phyloP scores from a whole-genome alignment of 192 early-diverging fungal species.

The Backusella circina region DNA sequence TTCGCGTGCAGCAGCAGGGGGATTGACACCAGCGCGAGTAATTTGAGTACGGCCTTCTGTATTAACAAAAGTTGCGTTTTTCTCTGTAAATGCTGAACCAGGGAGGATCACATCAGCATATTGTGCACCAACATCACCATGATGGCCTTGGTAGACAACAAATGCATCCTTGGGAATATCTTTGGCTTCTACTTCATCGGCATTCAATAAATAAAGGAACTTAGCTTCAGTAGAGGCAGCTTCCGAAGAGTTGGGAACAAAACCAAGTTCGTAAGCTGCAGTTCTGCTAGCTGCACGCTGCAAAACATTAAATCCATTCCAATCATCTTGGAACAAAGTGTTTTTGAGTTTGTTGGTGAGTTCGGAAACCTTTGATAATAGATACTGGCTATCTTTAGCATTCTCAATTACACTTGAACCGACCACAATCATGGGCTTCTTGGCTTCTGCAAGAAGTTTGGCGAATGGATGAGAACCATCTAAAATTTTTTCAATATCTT shows the following conservation, averaged over 20 bases:
- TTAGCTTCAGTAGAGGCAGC: slow-evolving; percentile 35
- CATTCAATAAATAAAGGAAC: slow-evolving; percentile 90
- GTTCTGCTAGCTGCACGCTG: slow-evolving; percentile 86
- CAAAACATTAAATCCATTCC: slow-evolving; percentile 89
- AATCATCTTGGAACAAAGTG: slow-evolving; percentile 65
- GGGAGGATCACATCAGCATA: slow-evolving; percentile 95
- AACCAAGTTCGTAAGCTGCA: slow-evolving; percentile 90
- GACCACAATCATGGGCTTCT: slow-evolving; percentile 88
- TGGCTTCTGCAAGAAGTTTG: slow-evolving; percentile 66
- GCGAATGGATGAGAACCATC: slow-evolving; percentile 69
- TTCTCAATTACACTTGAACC: slow-evolving; percentile 78
- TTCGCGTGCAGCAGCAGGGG: slow-evolving; percentile 86
- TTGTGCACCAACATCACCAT: slow-evolving; percentile 93
- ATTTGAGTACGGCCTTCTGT: slow-evolving; percentile 93
- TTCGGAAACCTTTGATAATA: slow-evolving; percentile 69
- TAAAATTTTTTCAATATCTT: slow-evolving; percentile 65
- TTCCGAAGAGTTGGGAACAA: slow-evolving; percentile 53
- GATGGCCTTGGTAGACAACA: slow-evolving; percentile 99
- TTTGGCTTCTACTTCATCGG: slow-evolving; percentile 75
- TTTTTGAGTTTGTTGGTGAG: slow-evolving; percentile 65
- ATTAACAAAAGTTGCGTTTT: slow-evolving; percentile 92
- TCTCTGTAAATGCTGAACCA: slow-evolving; percentile 94
- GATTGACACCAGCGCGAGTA: slow-evolving; percentile 87
- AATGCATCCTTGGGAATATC: slow-evolving; percentile 88
- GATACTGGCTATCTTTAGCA: slow-evolving; percentile 58